Evolutionary conservation across 2,329 filamentous ascomycete species (phyloP).

Genomic region (Botrytis cinerea): DNA sequence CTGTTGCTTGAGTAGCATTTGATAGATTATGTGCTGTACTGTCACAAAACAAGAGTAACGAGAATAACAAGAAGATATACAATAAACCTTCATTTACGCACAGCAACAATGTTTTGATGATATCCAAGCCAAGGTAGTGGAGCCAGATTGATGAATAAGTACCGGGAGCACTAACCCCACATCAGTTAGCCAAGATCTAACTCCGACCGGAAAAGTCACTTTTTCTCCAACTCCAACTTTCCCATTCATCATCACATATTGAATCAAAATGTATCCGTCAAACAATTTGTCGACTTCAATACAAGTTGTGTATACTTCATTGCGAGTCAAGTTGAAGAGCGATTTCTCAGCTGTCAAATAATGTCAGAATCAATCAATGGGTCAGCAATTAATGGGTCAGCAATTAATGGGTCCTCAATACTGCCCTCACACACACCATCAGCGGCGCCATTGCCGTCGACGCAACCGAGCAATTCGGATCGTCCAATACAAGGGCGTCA

Average conservation of each 20-base stretch:
- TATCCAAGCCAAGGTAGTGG: background rate
- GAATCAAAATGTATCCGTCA: background rate
- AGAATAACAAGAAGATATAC: background rate
- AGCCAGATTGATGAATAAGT: background rate
- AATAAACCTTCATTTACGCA: background rate
- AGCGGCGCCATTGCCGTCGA: background rate
- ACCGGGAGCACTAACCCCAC: background rate
- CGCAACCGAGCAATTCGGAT: background rate
- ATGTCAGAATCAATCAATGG: constrained; percentile 11
- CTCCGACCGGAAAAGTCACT: background rate
- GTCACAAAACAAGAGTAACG: no score
- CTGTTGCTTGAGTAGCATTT: background rate
- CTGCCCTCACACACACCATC: background rate
- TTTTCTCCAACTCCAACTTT: background rate
- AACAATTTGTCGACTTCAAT: background rate
- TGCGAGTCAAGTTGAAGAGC: background rate
- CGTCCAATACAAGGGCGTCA: constrained; percentile 24
- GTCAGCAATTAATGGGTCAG: background rate
- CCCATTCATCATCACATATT: background rate
- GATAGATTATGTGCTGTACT: background rate
- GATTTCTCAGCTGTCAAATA: background rate
- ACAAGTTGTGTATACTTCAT: background rate
- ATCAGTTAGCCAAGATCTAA: background rate
- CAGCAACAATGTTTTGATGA: background rate
- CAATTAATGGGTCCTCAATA: background rate